Evolutionary conservation across 495 filamentous ascomycete genomes (phyloP), one percentile per base, ranked within the genome.

Genomic region (Trichoderma reesei): DNA sequence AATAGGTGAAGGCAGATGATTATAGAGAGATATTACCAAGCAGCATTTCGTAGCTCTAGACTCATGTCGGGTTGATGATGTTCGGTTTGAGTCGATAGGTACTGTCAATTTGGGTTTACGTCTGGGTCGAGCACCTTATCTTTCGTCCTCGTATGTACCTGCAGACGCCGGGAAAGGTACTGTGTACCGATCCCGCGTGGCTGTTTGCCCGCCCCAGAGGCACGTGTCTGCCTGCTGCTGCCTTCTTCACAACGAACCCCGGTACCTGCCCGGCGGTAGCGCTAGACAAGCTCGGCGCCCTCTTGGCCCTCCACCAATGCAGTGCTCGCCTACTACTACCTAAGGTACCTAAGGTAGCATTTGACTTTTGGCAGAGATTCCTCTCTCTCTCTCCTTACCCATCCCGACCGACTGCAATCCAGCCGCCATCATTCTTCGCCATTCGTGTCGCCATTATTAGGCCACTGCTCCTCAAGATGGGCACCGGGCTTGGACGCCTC

Each of bases 231-330:
- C 42, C 42, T 14, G 42, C n/a, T 14, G 11, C n/a, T 56, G 20
- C 26, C 51, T 16, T 31, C 48, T 33, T 26, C 26, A 56, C 7
- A 11, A 11, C 26, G 51, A 11, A 14, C 7, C 33, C 51, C 11
- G 34, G 51, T 56, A 34, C 51, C 51, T 56, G 51, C 51, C 51
- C 14, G 34, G 51, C 26, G 51, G 51, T 26, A 33, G 51, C 51
- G 31, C 51, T 56, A 56, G 51, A 56, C 9, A 34, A 3, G 13
- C 11, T 31, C 51, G 16, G 51, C 51, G 51, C 51, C 26, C n/a
- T n/a, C n/a, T n/a, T n/a, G n/a, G n/a, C n/a, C n/a, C 31, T 56
- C 51, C 26, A 26, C 26, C 26, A 26, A 26, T 26, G 26, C 26
- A 26, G 26, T 26, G 26, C 26, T 26, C 26, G 26, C 26, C 26